Base-by-base conservation (phyloP, 2,329 filamentous ascomycete genomes). In the Leptographium wingfieldii region DNA sequence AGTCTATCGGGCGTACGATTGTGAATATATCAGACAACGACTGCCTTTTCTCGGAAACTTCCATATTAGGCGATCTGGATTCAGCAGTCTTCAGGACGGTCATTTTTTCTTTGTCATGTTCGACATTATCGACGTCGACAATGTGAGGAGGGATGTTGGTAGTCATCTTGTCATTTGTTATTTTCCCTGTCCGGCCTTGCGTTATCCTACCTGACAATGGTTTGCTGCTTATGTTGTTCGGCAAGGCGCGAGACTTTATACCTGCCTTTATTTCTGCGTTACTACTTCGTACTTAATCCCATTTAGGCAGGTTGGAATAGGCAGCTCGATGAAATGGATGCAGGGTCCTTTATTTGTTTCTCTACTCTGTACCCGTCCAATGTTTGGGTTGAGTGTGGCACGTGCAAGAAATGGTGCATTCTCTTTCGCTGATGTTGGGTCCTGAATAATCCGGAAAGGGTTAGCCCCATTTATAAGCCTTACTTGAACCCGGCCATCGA, bases 1-100 rank as follows among this genome's bases (percentile, higher is more conserved):
- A 33, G 27, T 35, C 10, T 54, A 16, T 19, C 14, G 12, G 27
- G 12, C 52, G 22, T 33, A 62, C 60, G 54, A 62, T 62, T 0
- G 61, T 62, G n/a, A 62, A 62, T 19, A 60, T 16, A 35, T 62
- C 58, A 22, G 61, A 62, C 4, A 62, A 14, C 19, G 61, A 62
- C 55, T 62, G 61, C 27, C 53, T 40, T 52, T 62, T 60, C 2
- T 29, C 27, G 10, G 60, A 53, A 27, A 61, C 60, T 22, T 55
- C 14, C 25, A 29, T 16, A 3, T 29, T 25, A 3, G 49, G 49
- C 10, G 29, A 27, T 14, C 16, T 19, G 40, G 40, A 6, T 14
- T 43, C 40, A 6, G 40, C 14, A 4, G 40, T 43, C 40, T 6
- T 3, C 40, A 43, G 40, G 14, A 43, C 40, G 40, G 40, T 43